A percentile compares a stretch with the other conserved stretches of the same genome.
Evolutionary conservation across 2,329 filamentous ascomycete species (phyloP).

Genomic region (Penicillium sp.): DNA sequence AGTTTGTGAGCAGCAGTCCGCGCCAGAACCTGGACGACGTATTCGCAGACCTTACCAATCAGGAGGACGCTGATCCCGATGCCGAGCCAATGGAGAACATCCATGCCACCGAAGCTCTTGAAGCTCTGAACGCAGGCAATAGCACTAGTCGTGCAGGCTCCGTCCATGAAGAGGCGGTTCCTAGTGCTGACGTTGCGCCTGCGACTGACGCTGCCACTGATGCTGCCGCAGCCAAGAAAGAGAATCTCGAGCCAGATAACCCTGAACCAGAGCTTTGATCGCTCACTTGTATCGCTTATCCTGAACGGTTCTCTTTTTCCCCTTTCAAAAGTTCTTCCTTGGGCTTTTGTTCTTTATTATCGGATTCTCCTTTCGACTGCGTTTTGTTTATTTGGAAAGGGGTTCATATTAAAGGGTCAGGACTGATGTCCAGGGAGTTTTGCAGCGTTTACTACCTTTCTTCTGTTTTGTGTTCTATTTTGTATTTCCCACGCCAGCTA

Average conservation of each 20-base stretch:
- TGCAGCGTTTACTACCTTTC: constrained; percentile 14
- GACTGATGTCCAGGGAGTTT: constrained; percentile 19
- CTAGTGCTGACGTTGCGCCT: constrained; percentile 17
- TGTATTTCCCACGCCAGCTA: constrained; percentile 14
- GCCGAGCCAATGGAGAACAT: constrained; percentile 39
- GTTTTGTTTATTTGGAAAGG: constrained; percentile 8
- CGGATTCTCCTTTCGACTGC: constrained; percentile 10
- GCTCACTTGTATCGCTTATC: neutral
- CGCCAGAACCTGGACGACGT: constrained; percentile 42
- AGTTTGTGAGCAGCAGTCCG: constrained; percentile 35
- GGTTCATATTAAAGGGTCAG: constrained; percentile 17
- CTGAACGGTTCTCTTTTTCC: constrained; percentile 6
- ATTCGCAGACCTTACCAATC: constrained; percentile 45
- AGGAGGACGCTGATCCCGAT: constrained; percentile 40
- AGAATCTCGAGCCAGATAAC: constrained; percentile 2
- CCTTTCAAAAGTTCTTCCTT: constrained; percentile 4
- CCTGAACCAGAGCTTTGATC: constrained; percentile 8
- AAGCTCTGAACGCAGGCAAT: constrained; percentile 40
- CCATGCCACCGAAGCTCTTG: constrained; percentile 46
- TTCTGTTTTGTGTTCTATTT: constrained; percentile 10
- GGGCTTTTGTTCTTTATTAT: constrained; percentile 2
- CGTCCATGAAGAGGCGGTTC: constrained; percentile 23
- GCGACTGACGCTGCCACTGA: neutral
- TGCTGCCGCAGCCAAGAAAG: neutral
- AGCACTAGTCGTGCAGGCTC: constrained; percentile 31